These are phyloP conservation scores for Podaxis pistillaris DNA, from an alignment of 768 basidiomycete species.

Conservation along the genomic window DNA sequence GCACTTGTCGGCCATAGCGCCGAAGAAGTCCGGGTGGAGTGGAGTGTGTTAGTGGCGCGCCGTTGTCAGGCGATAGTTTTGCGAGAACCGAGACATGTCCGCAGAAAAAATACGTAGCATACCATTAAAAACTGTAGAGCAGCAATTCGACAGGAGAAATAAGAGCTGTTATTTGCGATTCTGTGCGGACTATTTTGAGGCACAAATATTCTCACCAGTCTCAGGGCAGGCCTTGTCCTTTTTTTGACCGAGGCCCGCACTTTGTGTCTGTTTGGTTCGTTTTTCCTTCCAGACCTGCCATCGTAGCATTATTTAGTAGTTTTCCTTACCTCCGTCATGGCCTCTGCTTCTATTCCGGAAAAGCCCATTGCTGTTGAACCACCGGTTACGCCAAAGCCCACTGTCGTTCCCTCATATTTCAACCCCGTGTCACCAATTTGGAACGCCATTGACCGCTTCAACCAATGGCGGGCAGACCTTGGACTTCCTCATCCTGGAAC, in stretches of 20 bases:
- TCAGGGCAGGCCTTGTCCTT: neutral
- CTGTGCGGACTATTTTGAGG: neutral
- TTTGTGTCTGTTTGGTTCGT: conserved; percentile 36
- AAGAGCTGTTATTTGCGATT: neutral
- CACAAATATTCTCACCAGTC: neutral
- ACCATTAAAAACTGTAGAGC: conserved; percentile 3
- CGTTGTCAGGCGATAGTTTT: neutral
- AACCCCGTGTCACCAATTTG: conserved; percentile 58
- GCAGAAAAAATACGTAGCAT: neutral
- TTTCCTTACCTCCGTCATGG: conserved; percentile 32
- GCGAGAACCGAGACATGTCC: neutral
- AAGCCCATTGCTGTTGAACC: conserved; percentile 35
- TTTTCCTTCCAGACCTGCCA: conserved; percentile 31
- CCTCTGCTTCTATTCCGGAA: conserved; percentile 41
- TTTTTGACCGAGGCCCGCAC: neutral
- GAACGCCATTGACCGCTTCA: conserved; percentile 68
- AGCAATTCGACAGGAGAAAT: neutral
- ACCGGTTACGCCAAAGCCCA: conserved; percentile 33
- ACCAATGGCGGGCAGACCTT: conserved; percentile 78
- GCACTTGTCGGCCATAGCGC: neutral
- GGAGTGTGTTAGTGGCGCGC: neutral
- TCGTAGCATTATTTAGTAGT: conserved; percentile 25
- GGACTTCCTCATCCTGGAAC: conserved; percentile 90
- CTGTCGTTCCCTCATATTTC: conserved; percentile 37
- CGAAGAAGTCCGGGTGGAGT: neutral